A percentile compares a stretch with the other conserved stretches of the same genome.
Conservation (phyloP, 164 flowering plant species). For the Sedum album region DNA sequence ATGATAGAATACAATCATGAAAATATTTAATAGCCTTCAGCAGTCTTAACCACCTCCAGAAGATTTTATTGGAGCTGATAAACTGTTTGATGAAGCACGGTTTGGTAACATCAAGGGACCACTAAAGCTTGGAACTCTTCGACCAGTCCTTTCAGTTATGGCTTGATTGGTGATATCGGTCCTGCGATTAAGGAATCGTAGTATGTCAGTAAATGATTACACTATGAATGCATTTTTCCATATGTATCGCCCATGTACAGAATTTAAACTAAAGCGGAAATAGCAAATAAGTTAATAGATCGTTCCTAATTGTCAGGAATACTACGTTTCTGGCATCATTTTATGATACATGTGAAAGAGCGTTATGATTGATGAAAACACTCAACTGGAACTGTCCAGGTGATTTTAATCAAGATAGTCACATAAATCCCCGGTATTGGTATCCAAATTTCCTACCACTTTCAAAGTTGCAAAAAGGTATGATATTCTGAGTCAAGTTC, state of each 20-base stretch:
- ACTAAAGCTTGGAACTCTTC: constrained; percentile 68
- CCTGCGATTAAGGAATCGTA: constrained; percentile 27
- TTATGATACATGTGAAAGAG: neutral
- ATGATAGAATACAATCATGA: neutral
- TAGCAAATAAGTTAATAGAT: neutral
- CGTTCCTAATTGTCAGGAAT: neutral
- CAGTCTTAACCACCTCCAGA: constrained; percentile 57
- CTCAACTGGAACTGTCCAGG: neutral
- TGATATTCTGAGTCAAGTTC: neutral
- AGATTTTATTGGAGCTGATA: constrained; percentile 93
- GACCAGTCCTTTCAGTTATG: constrained; percentile 35
- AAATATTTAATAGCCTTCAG: neutral
- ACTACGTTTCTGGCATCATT: neutral
- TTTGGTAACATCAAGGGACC: constrained; percentile 95
- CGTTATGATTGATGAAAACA: neutral
- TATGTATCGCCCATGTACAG: neutral
- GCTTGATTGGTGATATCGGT: constrained; percentile 49
- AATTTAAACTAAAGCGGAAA: neutral
- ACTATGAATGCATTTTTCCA: neutral
- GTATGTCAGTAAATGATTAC: neutral
- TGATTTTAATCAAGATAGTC: neutral
- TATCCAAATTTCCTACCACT: neutral
- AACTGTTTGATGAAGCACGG: constrained; percentile 94
- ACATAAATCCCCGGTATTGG: neutral
- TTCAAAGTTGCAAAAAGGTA: neutral